phyloP scores from a whole-genome alignment of 2,329 filamentous ascomycete genomes.

The Capronia americana region DNA sequence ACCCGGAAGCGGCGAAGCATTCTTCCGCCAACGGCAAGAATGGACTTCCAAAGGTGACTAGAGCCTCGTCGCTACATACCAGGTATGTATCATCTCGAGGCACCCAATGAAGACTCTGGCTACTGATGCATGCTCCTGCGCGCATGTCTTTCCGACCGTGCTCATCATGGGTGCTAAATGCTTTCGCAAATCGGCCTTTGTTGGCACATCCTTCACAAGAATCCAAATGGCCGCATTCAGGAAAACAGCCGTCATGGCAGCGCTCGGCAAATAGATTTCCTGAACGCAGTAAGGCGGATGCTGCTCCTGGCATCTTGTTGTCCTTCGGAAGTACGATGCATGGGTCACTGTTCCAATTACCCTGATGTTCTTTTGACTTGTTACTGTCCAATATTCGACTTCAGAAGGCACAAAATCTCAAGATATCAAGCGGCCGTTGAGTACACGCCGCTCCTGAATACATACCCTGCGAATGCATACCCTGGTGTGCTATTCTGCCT shows the following conservation, averaged over 20 bases:
- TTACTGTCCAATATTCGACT: background rate
- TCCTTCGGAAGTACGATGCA: background rate
- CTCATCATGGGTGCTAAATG: background rate
- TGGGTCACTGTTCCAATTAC: background rate
- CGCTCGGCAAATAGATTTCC: background rate
- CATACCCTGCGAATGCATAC: background rate
- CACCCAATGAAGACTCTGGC: background rate
- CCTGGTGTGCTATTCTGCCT: background rate
- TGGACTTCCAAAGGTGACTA: no score
- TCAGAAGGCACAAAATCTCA: background rate
- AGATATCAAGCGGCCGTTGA: no score
- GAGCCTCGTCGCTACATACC: no score
- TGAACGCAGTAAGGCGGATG: background rate
- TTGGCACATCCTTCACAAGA: background rate
- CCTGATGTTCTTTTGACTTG: background rate
- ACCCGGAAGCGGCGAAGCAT: slow-evolving; percentile 21
- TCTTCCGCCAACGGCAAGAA: slow-evolving; percentile 3
- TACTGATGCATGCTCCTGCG: background rate
- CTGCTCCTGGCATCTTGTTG: background rate
- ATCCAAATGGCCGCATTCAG: no score
- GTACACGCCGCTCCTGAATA: background rate
- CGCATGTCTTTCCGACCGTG: background rate
- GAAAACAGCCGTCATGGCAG: background rate
- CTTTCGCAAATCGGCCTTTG: background rate
- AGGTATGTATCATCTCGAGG: no score